Evolutionary conservation across 169 alveolate species (phyloP), one percentile per base, ranked within the genome.

Genomic region (Fabrea salina): DNA sequence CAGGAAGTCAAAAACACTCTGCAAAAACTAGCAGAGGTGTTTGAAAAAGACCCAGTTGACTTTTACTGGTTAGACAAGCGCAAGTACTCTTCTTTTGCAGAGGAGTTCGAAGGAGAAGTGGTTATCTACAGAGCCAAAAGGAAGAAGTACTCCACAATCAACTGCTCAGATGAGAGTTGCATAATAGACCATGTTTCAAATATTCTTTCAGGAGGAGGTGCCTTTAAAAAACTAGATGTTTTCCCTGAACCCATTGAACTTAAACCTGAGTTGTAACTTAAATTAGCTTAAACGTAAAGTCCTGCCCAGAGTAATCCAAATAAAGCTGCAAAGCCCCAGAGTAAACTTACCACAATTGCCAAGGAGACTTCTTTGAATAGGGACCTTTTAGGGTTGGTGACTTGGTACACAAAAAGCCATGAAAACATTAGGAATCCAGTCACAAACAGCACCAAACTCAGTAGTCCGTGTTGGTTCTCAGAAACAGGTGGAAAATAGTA

Each of bases 251-350:
- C 39, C 11, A 8, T 30, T 13, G 74, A 61, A 27, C 32, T 11
- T 11, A 61, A 61, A 27, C 11, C 19, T 16, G 74, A 61, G 13
- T 27, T 61, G 32, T 61, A 35, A 61, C 16, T n/a, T 25, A 47
- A 25, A 47, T 0, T 0, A 1, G 56, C 30, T 25, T 2, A 47
- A n/a, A 47, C 16, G 19, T 47, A 47, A 47, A n/a, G n/a, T 68
- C 78, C 78, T n/a, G 78, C 78, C 4, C 50, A 19, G 7, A 68
- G 78, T 64, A 68, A 19, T 11, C 78, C 78, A 44, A 68, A 68
- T 11, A 68, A 43, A 16, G 44, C 32, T 40, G 78, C 78, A 37
- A 68, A 44, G n/a, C 78, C 78, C 78, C 78, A 68, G 40, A 47
- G 39, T 11, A 68, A 13, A 43, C 78, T 68, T n/a, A 68, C 44